Evolutionary conservation across 345 rosid species (phyloP).

Genomic region (Triadica sebifera): DNA sequence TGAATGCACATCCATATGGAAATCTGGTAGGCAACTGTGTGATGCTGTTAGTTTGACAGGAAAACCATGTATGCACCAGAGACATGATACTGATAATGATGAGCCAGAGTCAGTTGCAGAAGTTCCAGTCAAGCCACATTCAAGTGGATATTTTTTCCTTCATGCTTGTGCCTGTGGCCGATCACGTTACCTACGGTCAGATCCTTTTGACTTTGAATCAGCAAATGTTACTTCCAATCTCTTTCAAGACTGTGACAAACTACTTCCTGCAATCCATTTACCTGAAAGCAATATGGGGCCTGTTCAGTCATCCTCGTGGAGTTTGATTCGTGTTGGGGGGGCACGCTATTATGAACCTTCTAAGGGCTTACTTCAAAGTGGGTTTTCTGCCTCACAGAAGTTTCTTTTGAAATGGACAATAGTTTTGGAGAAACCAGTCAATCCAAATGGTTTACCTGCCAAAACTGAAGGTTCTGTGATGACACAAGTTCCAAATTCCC

Average conservation of each 20-base stretch:
- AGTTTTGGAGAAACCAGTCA: constrained; percentile 45
- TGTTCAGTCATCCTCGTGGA: constrained; percentile 66
- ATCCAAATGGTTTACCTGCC: constrained; percentile 26
- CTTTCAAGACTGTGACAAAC: constrained; percentile 69
- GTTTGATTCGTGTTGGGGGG: constrained; percentile 67
- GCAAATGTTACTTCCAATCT: constrained; percentile 54
- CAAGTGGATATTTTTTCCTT: constrained; percentile 74
- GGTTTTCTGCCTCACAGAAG: constrained; percentile 57
- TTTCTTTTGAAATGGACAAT: constrained; percentile 66
- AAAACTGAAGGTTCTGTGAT: constrained; percentile 33
- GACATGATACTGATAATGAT: constrained; percentile 42
- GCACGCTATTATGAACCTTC: constrained; percentile 67
- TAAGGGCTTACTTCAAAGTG: constrained; percentile 78
- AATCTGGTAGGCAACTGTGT: constrained; percentile 80
- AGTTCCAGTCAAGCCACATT: constrained; percentile 46
- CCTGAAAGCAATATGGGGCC: constrained; percentile 48
- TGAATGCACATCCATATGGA: constrained; percentile 74
- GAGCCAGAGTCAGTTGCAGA: constrained; percentile 31
- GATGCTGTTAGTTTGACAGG: constrained; percentile 90
- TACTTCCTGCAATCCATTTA: constrained; percentile 53
- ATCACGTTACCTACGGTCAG: constrained; percentile 53
- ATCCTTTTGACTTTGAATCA: constrained; percentile 73
- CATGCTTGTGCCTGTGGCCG: constrained; percentile 94
- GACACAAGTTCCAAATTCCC: constrained; percentile 24
- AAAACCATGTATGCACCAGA: constrained; percentile 74